phyloP scores from a whole-genome alignment of 192 early-diverging fungal species.

The Umbelopsis sp. region DNA sequence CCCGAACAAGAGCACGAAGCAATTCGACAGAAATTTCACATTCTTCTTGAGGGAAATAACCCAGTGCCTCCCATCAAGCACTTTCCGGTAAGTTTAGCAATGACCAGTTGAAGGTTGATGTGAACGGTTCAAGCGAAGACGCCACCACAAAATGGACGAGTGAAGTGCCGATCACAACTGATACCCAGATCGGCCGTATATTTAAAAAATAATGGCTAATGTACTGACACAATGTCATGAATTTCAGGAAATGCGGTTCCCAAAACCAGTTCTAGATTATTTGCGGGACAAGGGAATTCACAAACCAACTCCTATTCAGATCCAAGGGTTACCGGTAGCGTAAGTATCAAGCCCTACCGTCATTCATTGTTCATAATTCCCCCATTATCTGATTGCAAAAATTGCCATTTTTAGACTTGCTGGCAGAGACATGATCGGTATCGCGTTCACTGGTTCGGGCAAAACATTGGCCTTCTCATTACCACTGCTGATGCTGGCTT shows the following conservation, averaged over 20 bases:
- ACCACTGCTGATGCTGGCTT: slow-evolving; percentile 89
- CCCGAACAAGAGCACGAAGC: slow-evolving; percentile 51
- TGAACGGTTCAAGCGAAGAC: too few relatives aligned
- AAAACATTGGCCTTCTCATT: slow-evolving; percentile 95
- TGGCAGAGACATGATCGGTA: slow-evolving; percentile 97
- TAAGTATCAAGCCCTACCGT: slow-evolving; percentile 34
- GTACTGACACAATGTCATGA: neutral
- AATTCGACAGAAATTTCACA: slow-evolving; percentile 85
- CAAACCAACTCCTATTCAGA: slow-evolving; percentile 95
- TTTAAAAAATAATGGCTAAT: too few relatives aligned
- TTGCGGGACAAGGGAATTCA: slow-evolving; percentile 80
- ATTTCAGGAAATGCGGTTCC: slow-evolving; percentile 81
- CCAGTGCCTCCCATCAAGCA: slow-evolving; percentile 82
- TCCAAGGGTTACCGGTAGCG: slow-evolving; percentile 94
- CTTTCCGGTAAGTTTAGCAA: slow-evolving; percentile 53
- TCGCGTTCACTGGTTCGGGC: slow-evolving; percentile 97
- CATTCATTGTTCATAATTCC: neutral
- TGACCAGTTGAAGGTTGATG: too few relatives aligned
- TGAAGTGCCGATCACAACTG: too few relatives aligned
- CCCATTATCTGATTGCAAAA: slow-evolving; percentile 4
- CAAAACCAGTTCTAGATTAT: slow-evolving; percentile 74
- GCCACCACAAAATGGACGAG: too few relatives aligned
- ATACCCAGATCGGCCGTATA: too few relatives aligned
- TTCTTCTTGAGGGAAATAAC: slow-evolving; percentile 86
- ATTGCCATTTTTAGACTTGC: slow-evolving; percentile 51